Evolutionary conservation across 345 rosid species (phyloP), one percentile per base, ranked within the genome.

Genomic region (Camelina hispida): DNA sequence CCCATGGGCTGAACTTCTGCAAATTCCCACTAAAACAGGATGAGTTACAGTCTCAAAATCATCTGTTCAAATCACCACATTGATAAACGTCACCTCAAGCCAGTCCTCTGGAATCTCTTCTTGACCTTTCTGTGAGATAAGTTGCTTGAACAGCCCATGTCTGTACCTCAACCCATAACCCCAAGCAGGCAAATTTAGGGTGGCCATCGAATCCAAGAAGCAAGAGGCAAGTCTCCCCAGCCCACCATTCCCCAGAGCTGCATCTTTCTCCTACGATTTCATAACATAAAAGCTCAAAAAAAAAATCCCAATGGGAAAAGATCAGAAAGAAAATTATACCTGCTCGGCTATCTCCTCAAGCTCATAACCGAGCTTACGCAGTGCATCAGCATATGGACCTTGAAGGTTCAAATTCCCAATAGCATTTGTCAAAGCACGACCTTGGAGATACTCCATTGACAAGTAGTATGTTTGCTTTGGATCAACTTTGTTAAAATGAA

Each of bases 1-100:
- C 99, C 99, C 99, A 95, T 17, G 99, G 97, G 82, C 97, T 95
- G 78, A 88, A 91, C 79, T 91, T 94, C 98, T 94, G 93, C 87
- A 84, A 34, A 71, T 75, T 73, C 54, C 43, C 79, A 76, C 66
- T 58, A 16, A 75, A 77, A 74, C 71, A 60, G 68, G 51, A 54
- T 64, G 62, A 44, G 73, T 60, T 32, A 67, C 9, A 72, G 22
- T 34, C 15, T 34, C 52, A 66, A 78, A 66, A 60, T n/a, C 10
- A 62, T 79, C 54, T 72, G 75, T n/a, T n/a, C n/a, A 61, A 68
- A 50, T 16, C 34, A 40, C 60, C 34, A 46, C n/a, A 68, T 4
- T 37, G 23, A 63, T 6, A 46, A 69, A 18, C 20, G 46, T 73
- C 78, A 83, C 99, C 97, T 95, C 99, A 73, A 95, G 99, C 97